phyloP scores from a whole-genome alignment of 768 basidiomycete species.

The Macrocybe gigantea region DNA sequence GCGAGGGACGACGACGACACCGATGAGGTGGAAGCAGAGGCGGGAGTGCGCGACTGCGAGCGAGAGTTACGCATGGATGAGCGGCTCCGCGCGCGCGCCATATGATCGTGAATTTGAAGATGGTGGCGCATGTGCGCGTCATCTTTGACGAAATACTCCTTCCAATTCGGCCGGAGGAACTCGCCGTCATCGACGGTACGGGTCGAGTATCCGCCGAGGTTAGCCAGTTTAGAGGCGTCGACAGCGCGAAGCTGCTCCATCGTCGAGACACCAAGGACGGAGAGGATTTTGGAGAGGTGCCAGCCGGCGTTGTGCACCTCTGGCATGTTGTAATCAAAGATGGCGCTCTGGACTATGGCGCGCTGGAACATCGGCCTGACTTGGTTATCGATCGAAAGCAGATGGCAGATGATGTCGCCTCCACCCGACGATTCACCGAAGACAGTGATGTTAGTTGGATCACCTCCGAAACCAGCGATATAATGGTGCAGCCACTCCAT shows the following conservation, averaged over 20 bases:
- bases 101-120: slow-evolving; percentile 19
- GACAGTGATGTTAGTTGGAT: slow-evolving; percentile 51
- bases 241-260: slow-evolving; percentile 61
- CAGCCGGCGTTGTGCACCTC: slow-evolving; percentile 56
- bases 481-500: slow-evolving; percentile 58
- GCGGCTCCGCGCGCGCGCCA: slow-evolving; percentile 18
- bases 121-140: slow-evolving; percentile 20
- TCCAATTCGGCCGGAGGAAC: slow-evolving; percentile 63
- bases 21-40: background rate
- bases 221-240: slow-evolving; percentile 50
- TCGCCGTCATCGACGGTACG: slow-evolving; percentile 64
- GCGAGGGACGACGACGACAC: slow-evolving; percentile 6
- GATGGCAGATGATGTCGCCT: slow-evolving; percentile 54
- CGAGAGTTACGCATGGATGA: slow-evolving; percentile 11
- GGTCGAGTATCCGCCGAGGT: slow-evolving; percentile 35
- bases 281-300: slow-evolving; percentile 61
- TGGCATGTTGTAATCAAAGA: slow-evolving; percentile 58
- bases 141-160: slow-evolving; percentile 35
- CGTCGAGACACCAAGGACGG: slow-evolving; percentile 42
- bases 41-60: slow-evolving; percentile 15
- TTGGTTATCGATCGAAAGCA: slow-evolving; percentile 61
- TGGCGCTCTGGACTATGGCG: slow-evolving; percentile 69
- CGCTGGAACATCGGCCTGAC: slow-evolving; percentile 59
- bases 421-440: slow-evolving; percentile 48
- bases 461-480: slow-evolving; percentile 63